Conservation (phyloP, 179 eudicot genomes). For the Sideroxylon spinosum region DNA sequence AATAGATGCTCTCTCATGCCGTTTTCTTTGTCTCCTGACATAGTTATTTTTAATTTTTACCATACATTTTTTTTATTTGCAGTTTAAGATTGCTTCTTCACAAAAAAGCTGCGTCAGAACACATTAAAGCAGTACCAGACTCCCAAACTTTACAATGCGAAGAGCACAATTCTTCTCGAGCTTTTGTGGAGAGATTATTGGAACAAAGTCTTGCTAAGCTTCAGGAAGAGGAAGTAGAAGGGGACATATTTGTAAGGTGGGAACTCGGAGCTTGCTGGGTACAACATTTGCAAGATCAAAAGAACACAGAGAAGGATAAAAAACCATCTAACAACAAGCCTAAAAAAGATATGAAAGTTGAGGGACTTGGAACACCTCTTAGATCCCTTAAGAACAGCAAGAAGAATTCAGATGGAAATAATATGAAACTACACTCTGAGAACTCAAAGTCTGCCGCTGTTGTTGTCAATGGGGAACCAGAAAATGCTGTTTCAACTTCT, state of each 20-base stretch:
- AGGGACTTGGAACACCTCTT: slow-evolving; percentile 93
- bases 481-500: slow-evolving; percentile 30
- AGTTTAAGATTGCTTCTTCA: slow-evolving; percentile 94
- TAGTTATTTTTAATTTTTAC: slow-evolving; percentile 12
- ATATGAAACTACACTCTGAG: slow-evolving; percentile 32
- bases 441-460: slow-evolving; percentile 33
- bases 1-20: neutral
- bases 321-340: slow-evolving; percentile 61
- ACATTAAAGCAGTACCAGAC: slow-evolving; percentile 32
- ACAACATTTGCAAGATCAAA: slow-evolving; percentile 96
- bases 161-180: slow-evolving; percentile 44
- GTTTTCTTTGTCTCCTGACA: neutral
- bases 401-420: slow-evolving; percentile 57
- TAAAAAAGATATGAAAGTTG: slow-evolving; percentile 86
- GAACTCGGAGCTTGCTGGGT: slow-evolving; percentile 99
- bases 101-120: slow-evolving; percentile 46
- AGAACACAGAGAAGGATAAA: slow-evolving; percentile 76
- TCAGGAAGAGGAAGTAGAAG: slow-evolving; percentile 59
- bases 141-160: slow-evolving; percentile 41
- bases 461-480: slow-evolving; percentile 36
- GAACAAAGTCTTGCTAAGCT: slow-evolving; percentile 71
- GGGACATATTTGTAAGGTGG: slow-evolving; percentile 76
- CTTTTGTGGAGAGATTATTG: slow-evolving; percentile 64
- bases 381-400: slow-evolving; percentile 72
- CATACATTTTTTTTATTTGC: slow-evolving; percentile 23